phyloP scores from a whole-genome alignment of 805 yeast genomes.

The Starmerella potacharoeniae region DNA sequence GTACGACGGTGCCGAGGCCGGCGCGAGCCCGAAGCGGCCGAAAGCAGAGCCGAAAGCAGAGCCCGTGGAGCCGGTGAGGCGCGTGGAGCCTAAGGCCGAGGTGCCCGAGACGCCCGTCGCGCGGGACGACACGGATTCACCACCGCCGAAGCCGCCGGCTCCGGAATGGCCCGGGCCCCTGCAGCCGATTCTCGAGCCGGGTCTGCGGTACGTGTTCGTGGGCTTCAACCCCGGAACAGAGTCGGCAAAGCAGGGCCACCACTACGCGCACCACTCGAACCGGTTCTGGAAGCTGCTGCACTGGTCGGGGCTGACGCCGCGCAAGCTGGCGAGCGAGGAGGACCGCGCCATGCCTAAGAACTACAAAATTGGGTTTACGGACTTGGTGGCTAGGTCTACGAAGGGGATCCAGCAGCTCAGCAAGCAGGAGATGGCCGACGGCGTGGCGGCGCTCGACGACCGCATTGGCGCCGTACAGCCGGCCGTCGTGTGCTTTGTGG shows the following conservation, averaged over 20 bases:
- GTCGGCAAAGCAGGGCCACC: slow-evolving; percentile 51
- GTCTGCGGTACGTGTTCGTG: slow-evolving; percentile 41
- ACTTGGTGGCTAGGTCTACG: slow-evolving; percentile 55
- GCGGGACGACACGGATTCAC: background rate
- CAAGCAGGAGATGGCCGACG: slow-evolving; percentile 40
- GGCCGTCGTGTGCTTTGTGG: slow-evolving; percentile 44
- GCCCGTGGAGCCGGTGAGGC: background rate
- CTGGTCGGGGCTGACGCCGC: slow-evolving; percentile 37
- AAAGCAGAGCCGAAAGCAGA: background rate
- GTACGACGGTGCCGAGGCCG: background rate
- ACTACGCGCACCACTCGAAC: slow-evolving; percentile 62
- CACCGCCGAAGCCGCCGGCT: background rate
- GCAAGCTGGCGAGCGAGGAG: slow-evolving; percentile 32
- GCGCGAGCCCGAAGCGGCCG: background rate
- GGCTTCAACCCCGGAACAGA: slow-evolving; percentile 65
- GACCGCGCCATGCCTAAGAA: slow-evolving; percentile 32
- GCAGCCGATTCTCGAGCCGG: slow-evolving; percentile 24
- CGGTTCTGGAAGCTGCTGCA: slow-evolving; percentile 55
- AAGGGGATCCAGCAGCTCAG: slow-evolving; percentile 45
- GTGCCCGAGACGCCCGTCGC: background rate
- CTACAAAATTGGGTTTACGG: slow-evolving; percentile 56
- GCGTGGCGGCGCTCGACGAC: slow-evolving; percentile 41
- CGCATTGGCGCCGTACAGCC: slow-evolving; percentile 36
- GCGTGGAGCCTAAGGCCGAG: background rate
- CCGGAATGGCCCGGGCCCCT: slow-evolving; percentile 20